Base-by-base conservation (phyloP, 345 rosid genomes). In the Lepidium africanum region DNA sequence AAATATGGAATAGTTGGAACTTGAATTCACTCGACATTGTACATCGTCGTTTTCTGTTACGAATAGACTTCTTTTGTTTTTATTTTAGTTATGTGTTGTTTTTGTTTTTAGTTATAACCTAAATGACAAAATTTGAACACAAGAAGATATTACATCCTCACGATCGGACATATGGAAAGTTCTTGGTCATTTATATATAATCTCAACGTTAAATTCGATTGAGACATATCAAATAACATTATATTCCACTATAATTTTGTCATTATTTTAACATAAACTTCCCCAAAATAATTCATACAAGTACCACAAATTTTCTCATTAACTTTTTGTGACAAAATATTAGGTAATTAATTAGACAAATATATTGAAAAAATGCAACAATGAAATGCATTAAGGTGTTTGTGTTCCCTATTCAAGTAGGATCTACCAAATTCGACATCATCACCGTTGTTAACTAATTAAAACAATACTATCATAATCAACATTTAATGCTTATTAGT, bases 201-300 rank as follows among this genome's bases (percentile, higher is more conserved):
- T 45, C 21, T 55, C 76, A 73, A 73, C 71, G 71, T 65, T 73
- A 65, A 5, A 33, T 57, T 49, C 48, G 67, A 65, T 33, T 30
- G 53, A 65, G 77, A 73, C 65, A 39, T 73, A 43, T 56, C 71
- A 58, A 40, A 17, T 16, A 64, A 38, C 30, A 14, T 21, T 53
- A 19, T 53, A 14, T 62, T 62, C 48, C 35, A 43, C 32, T 43
- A 43, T 52, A 46, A 41, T 23, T 21, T 9, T 70, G 68, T 42
- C 47, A 36, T 36, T n/a, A n/a, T n/a, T n/a, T n/a, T n/a, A n/a
- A n/a, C n/a, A 27, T 27, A 6, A 0, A 27, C 27, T 25, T 25
- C 0, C 3, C 23, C 27, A 3, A 25, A 48, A 40, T 5, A 32
- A 36, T 27, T 59, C 6, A 49, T 69, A 15, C 15, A 69, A 38